phyloP scores from a whole-genome alignment of 2,329 filamentous ascomycete genomes.

The Aspergillus caelatus region DNA sequence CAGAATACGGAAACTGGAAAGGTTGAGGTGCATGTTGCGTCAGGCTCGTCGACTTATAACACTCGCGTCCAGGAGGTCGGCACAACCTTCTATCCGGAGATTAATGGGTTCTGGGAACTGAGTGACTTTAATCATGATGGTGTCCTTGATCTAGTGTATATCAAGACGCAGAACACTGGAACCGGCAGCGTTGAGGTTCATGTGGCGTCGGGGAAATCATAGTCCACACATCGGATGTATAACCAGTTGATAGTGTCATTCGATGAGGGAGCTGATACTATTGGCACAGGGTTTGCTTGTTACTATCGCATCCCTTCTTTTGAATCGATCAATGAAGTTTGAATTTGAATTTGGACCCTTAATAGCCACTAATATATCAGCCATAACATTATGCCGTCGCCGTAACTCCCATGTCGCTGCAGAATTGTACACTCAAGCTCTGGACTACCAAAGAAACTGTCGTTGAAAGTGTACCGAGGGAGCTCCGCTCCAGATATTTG shows the following conservation, averaged over 20 bases:
- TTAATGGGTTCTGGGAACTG: constrained; percentile 16
- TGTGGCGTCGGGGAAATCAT: constrained; percentile 10
- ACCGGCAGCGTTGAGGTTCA: constrained; percentile 18
- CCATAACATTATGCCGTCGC: not conserved
- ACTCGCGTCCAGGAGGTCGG: constrained; percentile 16
- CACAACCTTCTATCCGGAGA: constrained; percentile 52
- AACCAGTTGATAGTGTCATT: not conserved
- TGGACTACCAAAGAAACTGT: constrained; percentile 35
- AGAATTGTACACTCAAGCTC: not conserved
- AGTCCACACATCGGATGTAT: not conserved
- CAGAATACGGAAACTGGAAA: constrained; percentile 15
- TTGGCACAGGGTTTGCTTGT: not conserved
- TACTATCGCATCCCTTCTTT: not conserved
- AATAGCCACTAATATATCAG: not conserved
- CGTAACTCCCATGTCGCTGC: not conserved
- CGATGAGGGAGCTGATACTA: not conserved
- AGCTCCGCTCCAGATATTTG: constrained; percentile 33
- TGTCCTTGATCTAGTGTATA: constrained; percentile 15
- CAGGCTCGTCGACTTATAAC: constrained; percentile 17
- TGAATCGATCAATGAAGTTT: too few species aligned
- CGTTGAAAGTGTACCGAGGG: constrained; percentile 35
- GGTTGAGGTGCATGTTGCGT: constrained; percentile 20
- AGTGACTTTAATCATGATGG: constrained; percentile 16
- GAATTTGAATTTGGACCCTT: too few species aligned
- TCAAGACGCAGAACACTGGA: constrained; percentile 17